Evolutionary conservation across 768 basidiomycete genomes (phyloP), one percentile per base, ranked within the genome.

Genomic region (Psilocybe cyanescens): DNA sequence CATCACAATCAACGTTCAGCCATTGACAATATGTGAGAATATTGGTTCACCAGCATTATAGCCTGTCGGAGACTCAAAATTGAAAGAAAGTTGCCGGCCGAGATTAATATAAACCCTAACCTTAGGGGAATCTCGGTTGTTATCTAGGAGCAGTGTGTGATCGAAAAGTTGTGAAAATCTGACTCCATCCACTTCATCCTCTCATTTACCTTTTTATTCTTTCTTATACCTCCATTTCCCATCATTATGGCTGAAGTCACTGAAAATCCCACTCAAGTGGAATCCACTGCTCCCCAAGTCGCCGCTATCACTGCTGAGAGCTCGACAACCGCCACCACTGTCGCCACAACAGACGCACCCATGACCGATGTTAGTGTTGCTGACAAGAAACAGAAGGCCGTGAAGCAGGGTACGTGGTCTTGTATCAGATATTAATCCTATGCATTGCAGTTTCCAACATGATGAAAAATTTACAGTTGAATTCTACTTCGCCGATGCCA

Each of bases 401-500:
- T 79, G 58, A 80, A 79, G 65, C 88, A 91, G 70, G 78, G 89
- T 85, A 62, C 58, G 81, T 72, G 17, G 45, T 35, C 24, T 24
- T 35, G 33, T 35, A 11, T 35, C 8, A 11, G 17, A 8, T 11
- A 46, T 47, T 41, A 8, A 37, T 53, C 17, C 47, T 39, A 17
- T 37, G n/a, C 2, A 4, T 12, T 16, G n/a, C 11, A 29, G 7
- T 33, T 60, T 45, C 51, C 41, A n/a, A 55, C n/a, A 39, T 1
- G 50, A 14, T 4, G 11, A 50, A 16, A n/a, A 11, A 2, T 24
- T 58, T 17, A 6, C 58, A 97, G 96, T 97, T 69, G 92, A 95
- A 72, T 98, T 97, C 76, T 97, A 98, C 80, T 95, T 99, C 76
- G 92, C 92, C 55, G 95, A 97, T 75, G 85, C 94, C n/a, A 97